Evolutionary conservation across 208 protist genomes (phyloP), one percentile per base, ranked within the genome.

Genomic region (Wallacemonas sp.): DNA sequence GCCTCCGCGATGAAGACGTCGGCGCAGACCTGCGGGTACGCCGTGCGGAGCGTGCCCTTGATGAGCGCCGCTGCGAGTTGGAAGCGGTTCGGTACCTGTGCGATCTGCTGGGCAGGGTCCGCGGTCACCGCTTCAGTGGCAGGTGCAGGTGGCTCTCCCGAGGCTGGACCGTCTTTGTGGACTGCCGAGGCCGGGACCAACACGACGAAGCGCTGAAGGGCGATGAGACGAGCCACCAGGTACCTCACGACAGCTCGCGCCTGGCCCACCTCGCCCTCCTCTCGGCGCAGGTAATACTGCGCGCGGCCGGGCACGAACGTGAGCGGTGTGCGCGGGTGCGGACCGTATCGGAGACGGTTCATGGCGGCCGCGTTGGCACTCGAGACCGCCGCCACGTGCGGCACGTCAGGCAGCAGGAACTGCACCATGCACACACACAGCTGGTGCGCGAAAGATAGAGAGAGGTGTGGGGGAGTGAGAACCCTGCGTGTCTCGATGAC

Each of bases 21-120:
- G 21, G 26, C 8, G 17, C 41, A 48, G 12, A 54, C 63, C 22
- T 53, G 39, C 1, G 32, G 17, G 44, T 77, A 83, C 10, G 63
- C 46, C 8, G 42, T 53, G 37, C 60, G 38, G 12, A 87, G 57
- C 10, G 66, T 66, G 12, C 68, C 75, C 15, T 62, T 65, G 37
- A 83, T 66, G 19, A 84, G 22, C 1, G 74, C 68, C 0, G 63
- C 37, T 0, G 66, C 83, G 1, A 90, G 39, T 37, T 78, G 73
- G 13, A 68, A 59, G 6, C 70, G 36, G 38, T 84, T 84, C 17
- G 68, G 52, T 13, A 15, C 58, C 29, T 10, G 38, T 1, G 24
- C 45, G 17, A 39, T 12, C 4, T 65, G 54, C 0, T 21, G 24
- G 6, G 45, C 39, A 1, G 70, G 44, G 60, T 69, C 3, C 9